Conservation (phyloP, 2,329 filamentous ascomycete species). For the Shiraia bambusicola region DNA sequence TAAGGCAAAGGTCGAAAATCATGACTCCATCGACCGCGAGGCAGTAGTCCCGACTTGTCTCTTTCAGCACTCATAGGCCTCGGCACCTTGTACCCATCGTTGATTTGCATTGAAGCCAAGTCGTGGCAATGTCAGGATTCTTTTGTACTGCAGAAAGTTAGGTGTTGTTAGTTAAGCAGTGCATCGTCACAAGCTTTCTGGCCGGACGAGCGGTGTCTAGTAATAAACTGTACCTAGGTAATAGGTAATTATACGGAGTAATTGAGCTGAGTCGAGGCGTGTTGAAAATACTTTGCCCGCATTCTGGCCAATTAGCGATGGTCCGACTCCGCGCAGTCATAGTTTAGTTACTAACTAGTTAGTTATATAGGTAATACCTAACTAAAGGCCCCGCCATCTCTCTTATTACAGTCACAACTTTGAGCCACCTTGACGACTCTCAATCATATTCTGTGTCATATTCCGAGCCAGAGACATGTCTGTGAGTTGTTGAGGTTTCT, state of each 20-base stretch:
- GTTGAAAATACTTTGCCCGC: constrained; percentile 14
- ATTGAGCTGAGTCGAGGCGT: constrained; percentile 1
- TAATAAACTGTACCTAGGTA: too few relatives aligned
- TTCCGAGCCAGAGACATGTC: background rate
- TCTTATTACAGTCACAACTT: constrained; percentile 1
- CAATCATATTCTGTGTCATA: background rate
- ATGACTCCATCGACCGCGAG: constrained; percentile 70
- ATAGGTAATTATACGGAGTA: too few relatives aligned
- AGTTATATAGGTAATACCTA: constrained; percentile 21
- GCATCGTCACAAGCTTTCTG: background rate
- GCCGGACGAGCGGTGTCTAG: constrained; percentile 6
- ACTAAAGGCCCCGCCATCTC: constrained; percentile 23
- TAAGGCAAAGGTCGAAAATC: constrained; percentile 69
- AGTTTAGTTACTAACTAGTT: too few relatives aligned
- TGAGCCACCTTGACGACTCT: background rate
- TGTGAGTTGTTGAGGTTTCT: background rate
- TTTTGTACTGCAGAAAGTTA: too few relatives aligned
- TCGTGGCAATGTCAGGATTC: too few relatives aligned
- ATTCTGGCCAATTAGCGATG: constrained; percentile 25
- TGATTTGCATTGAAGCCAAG: too few relatives aligned
- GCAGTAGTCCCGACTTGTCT: constrained; percentile 57
- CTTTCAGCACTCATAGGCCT: constrained; percentile 55
- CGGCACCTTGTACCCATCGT: constrained; percentile 68
- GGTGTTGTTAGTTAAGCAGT: constrained; percentile 59
- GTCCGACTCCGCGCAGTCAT: constrained; percentile 25